Base-by-base conservation (phyloP, 305 asterid genomes). In the Andrographis paniculata region DNA sequence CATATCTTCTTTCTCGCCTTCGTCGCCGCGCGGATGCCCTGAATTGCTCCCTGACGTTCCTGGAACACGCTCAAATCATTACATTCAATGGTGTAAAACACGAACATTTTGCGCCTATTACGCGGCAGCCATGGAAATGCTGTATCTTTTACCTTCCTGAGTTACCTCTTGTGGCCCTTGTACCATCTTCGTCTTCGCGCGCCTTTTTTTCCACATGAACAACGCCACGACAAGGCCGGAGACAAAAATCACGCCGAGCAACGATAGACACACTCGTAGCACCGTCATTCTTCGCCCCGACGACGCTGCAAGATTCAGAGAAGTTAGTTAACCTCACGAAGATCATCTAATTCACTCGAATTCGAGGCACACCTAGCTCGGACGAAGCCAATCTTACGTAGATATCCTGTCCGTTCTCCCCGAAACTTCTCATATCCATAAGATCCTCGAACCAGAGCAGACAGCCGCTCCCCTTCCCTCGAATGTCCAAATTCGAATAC, bases 61-160 rank as follows among this genome's bases (percentile, higher is more conserved):
- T 53, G 47, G 18, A 53, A 14, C 14, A 5, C 7, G 30, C 19
- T 13, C n/a, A 14, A 20, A 8, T 24, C 4, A n/a, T n/a, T n/a
- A n/a, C n/a, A n/a, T n/a, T n/a, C n/a, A n/a, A n/a, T n/a, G n/a
- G n/a, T n/a, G n/a, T n/a, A n/a, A n/a, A n/a, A n/a, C n/a, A n/a
- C n/a, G n/a, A n/a, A n/a, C n/a, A n/a, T n/a, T n/a, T n/a, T n/a
- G n/a, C n/a, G n/a, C n/a, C n/a, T n/a, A n/a, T n/a, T n/a, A n/a
- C n/a, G n/a, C n/a, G n/a, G n/a, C n/a, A n/a, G n/a, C n/a, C n/a
- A n/a, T n/a, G n/a, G n/a, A n/a, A n/a, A n/a, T n/a, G n/a, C n/a
- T n/a, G n/a, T n/a, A n/a, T n/a, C n/a, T n/a, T n/a, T 18, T 38
- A 51, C 58, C 58, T 53, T 53, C 49, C 41, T 46, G 18, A 53